phyloP scores from a whole-genome alignment of 2,329 filamentous ascomycete species.

The Alternaria tenuissima region DNA sequence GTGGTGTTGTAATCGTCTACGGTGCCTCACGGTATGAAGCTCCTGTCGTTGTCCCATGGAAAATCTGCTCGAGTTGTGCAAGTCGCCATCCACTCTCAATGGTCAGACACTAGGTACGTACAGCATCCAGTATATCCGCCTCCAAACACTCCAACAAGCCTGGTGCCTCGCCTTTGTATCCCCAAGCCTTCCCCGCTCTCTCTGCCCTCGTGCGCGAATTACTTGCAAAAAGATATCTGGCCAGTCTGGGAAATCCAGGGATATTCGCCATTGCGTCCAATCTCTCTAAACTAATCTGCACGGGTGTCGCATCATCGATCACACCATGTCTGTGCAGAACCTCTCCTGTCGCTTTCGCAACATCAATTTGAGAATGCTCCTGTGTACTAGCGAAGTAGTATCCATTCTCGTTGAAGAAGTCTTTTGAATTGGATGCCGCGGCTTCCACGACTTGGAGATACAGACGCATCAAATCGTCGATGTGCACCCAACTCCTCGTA shows the following conservation, averaged over 20 bases:
- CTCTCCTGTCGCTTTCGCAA: slow-evolving; percentile 34
- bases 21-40: not conserved
- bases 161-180: slow-evolving; percentile 53
- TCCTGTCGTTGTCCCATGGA: not conserved
- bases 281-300: slow-evolving; percentile 32
- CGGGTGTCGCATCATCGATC: slow-evolving; percentile 31
- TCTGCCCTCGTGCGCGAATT: slow-evolving; percentile 66
- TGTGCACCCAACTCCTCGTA: slow-evolving; percentile 62
- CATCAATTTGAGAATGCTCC: slow-evolving; percentile 40
- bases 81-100: not conserved
- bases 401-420: slow-evolving; percentile 64
- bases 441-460: slow-evolving; percentile 64
- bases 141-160: slow-evolving; percentile 57
- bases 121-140: slow-evolving; percentile 29
- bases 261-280: slow-evolving; percentile 37
- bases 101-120: not conserved
- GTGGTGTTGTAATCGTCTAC: not conserved
- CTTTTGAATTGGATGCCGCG: slow-evolving; percentile 52
- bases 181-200: slow-evolving; percentile 62
- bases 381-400: slow-evolving; percentile 59
- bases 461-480: slow-evolving; percentile 67
- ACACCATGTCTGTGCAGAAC: slow-evolving; percentile 39
- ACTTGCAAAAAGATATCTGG: slow-evolving; percentile 50
- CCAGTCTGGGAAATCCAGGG: slow-evolving; percentile 31
- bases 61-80: not conserved